These are phyloP conservation scores for Linderniella brevidens DNA, from an alignment of 257 asterid species.

Conservation along the genomic window DNA sequence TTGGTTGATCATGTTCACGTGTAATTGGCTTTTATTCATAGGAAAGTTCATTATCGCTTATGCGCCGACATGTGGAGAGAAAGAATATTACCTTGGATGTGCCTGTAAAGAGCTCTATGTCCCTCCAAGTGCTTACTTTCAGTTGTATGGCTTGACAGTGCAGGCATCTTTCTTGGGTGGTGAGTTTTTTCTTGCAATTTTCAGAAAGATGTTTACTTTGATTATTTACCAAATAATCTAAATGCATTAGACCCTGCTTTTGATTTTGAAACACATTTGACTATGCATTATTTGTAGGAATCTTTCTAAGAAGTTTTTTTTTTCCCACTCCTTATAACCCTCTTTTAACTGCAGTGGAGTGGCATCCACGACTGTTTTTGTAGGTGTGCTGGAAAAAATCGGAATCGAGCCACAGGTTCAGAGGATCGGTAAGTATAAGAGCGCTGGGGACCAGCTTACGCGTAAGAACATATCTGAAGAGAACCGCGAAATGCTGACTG, in stretches of 20 bases:
- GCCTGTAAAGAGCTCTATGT: conserved; percentile 88
- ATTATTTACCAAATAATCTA: not conserved
- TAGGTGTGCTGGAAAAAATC: conserved; percentile 75
- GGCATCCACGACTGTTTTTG: conserved; percentile 16
- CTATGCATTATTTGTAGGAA: not conserved
- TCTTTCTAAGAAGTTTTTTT: conserved; percentile 7
- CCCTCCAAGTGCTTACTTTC: conserved; percentile 95
- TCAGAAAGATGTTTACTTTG: conserved; percentile 3
- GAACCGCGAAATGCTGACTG: conserved; percentile 78
- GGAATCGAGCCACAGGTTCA: conserved; percentile 90
- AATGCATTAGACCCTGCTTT: not conserved
- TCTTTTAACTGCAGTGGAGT: conserved; percentile 13
- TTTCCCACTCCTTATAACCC: conserved; percentile 9
- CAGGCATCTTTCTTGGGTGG: conserved; percentile 97
- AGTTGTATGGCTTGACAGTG: conserved; percentile 76
- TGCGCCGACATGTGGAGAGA: conserved; percentile 76
- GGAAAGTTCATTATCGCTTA: conserved; percentile 80
- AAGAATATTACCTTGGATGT: conserved; percentile 84
- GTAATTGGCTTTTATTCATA: conserved; percentile 15
- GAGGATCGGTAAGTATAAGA: conserved; percentile 85
- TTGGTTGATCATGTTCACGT: too few species aligned
- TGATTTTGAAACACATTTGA: not conserved
- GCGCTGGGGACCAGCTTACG: conserved; percentile 84
- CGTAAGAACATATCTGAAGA: conserved; percentile 74
- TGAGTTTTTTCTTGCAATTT: conserved; percentile 20